These are phyloP conservation scores for Allium fistulosum DNA, from an alignment of 106 monocot species.

Conservation along the genomic window DNA sequence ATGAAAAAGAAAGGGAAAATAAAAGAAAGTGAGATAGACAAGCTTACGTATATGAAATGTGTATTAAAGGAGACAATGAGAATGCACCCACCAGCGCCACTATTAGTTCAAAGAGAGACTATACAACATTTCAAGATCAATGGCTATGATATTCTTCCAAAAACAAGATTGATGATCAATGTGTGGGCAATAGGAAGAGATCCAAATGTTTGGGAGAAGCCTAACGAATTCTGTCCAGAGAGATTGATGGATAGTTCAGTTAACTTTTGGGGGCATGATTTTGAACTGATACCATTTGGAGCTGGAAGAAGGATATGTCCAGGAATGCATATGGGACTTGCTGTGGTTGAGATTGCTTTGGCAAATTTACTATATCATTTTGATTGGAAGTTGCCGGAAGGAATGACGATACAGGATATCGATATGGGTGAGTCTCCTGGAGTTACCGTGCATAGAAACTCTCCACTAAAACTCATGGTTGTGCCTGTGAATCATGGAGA, in stretches of 20 bases:
- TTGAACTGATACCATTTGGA: constrained; percentile 7
- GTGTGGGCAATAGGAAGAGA: neutral
- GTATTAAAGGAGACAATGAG: constrained; percentile 1
- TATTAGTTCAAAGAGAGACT: neutral
- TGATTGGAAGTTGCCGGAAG: neutral
- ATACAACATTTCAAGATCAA: neutral
- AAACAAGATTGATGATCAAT: neutral
- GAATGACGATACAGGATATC: neutral
- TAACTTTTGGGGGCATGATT: neutral
- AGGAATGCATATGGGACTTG: neutral
- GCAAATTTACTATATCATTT: neutral
- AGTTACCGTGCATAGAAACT: neutral
- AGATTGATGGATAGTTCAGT: neutral
- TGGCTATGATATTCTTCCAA: neutral
- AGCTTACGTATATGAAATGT: neutral
- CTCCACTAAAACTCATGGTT: neutral
- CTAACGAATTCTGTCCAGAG: neutral
- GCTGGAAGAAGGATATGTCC: constrained; percentile 6
- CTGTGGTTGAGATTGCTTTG: neutral
- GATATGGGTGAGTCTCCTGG: neutral
- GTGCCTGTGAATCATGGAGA: no score
- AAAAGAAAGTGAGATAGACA: neutral
- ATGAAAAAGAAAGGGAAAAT: neutral
- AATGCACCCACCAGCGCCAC: constrained; percentile 1
- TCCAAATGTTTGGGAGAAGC: neutral